These are phyloP conservation scores for Diaporthe longicolla DNA, from an alignment of 2,329 filamentous ascomycete species.

Conservation along the genomic window DNA sequence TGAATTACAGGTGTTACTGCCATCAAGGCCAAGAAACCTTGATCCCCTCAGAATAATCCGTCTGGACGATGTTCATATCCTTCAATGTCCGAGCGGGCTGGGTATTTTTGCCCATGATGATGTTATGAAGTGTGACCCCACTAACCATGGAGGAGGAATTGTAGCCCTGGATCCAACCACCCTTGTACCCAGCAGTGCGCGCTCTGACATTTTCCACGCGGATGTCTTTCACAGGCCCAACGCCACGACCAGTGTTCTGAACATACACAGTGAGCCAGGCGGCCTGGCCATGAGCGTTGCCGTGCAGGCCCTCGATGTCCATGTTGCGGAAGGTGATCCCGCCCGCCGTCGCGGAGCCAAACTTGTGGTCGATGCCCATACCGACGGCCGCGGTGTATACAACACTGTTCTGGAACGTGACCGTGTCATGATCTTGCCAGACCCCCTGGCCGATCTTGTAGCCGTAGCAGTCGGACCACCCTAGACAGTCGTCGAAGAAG, in stretches of 20 bases:
- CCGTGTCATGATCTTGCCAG: slow-evolving; percentile 8
- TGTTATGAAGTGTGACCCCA: slow-evolving; percentile 4
- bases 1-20: no score
- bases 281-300: slow-evolving; percentile 15
- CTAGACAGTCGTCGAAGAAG: slow-evolving; percentile 17
- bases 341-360: not conserved
- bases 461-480: slow-evolving; percentile 23
- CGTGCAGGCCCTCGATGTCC: slow-evolving; percentile 19
- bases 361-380: slow-evolving; percentile 17
- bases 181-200: not conserved
- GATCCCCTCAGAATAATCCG: slow-evolving; percentile 13
- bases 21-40: slow-evolving; percentile 16
- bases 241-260: not conserved
- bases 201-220: slow-evolving; percentile 16
- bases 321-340: slow-evolving; percentile 16
- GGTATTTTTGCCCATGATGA: slow-evolving; percentile 11
- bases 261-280: slow-evolving; percentile 2
- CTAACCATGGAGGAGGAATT: slow-evolving; percentile 16
- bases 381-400: slow-evolving; percentile 9
- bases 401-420: slow-evolving; percentile 18
- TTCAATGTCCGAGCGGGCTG: not conserved
- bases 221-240: not conserved
- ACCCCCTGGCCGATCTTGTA: slow-evolving; percentile 23
- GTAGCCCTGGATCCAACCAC: slow-evolving; percentile 21
- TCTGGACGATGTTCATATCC: slow-evolving; percentile 21